These are phyloP conservation scores for Metarhizium sp. DNA, from an alignment of 2,329 filamentous ascomycete genomes.

Conservation along the genomic window DNA sequence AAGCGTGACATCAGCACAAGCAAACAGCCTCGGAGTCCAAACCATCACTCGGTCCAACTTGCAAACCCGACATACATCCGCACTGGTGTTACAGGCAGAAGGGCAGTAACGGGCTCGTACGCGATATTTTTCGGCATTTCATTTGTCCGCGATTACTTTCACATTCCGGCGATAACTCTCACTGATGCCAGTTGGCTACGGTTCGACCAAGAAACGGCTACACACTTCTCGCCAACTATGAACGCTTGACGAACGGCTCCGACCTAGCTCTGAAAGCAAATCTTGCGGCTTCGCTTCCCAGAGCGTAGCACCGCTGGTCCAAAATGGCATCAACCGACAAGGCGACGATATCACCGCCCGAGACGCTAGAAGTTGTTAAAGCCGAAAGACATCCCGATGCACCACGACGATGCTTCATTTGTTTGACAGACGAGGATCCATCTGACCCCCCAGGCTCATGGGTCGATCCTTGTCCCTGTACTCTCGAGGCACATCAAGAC, in stretches of 20 bases:
- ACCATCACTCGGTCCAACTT: background rate
- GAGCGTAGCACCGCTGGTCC: background rate
- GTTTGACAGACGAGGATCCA: constrained; percentile 47
- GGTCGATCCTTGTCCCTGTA: constrained; percentile 86
- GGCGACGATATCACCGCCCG: constrained; percentile 7
- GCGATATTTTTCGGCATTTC: background rate
- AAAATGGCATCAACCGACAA: constrained; percentile 2
- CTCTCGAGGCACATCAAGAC: constrained; percentile 79
- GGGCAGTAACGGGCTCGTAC: background rate
- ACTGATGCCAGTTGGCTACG: background rate
- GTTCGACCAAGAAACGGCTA: background rate
- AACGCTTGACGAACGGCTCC: background rate
- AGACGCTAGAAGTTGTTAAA: constrained; percentile 9
- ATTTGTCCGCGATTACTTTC: background rate
- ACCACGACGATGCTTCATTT: constrained; percentile 51
- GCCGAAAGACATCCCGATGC: constrained; percentile 14
- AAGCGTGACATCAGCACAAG: background rate
- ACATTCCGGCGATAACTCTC: background rate
- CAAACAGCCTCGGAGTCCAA: background rate
- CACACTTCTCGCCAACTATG: background rate
- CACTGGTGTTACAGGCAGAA: background rate
- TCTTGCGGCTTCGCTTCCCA: background rate
- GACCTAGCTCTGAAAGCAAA: background rate
- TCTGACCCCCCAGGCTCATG: constrained; percentile 46
- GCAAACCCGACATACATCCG: background rate